Percentiles rank a stretch among this genome's conserved stretches.
Evolutionary conservation across 2,329 filamentous ascomycete genomes (phyloP).

Genomic region (Periconia macrospinosa): DNA sequence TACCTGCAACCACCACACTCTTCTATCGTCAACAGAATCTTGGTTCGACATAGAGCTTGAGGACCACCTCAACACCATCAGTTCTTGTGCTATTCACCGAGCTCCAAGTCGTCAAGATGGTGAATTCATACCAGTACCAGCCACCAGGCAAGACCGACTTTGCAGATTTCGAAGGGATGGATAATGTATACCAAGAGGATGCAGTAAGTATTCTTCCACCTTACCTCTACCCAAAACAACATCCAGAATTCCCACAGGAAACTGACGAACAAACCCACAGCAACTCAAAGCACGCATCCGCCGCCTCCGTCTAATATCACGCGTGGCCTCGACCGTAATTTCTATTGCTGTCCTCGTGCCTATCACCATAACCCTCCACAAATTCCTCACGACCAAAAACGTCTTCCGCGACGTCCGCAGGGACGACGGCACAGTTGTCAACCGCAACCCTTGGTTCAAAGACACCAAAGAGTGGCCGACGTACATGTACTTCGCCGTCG

Average conservation of each 20-base stretch:
- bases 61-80: neutral
- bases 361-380: conserved; percentile 41
- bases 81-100: neutral
- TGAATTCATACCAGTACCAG: neutral
- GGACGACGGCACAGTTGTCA: conserved; percentile 16
- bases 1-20: no score
- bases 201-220: conserved; percentile 12
- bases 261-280: conserved; percentile 15
- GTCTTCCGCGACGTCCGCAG: conserved; percentile 23
- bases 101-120: neutral
- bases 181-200: conserved; percentile 20
- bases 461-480: conserved; percentile 44
- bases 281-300: conserved; percentile 44
- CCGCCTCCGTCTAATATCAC: conserved; percentile 39
- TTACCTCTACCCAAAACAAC: neutral
- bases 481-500: conserved; percentile 43
- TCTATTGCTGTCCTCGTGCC: conserved; percentile 40
- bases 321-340: conserved; percentile 36
- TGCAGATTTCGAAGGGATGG: conserved; percentile 19
- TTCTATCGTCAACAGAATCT: neutral
- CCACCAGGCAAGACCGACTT: neutral
- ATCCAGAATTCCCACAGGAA: neutral
- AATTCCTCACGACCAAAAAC: conserved; percentile 41
- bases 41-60: neutral
- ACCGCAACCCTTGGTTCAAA: conserved; percentile 44